Evolutionary conservation across 2,329 filamentous ascomycete species (phyloP).

Genomic region (Fusarium dlaminii): DNA sequence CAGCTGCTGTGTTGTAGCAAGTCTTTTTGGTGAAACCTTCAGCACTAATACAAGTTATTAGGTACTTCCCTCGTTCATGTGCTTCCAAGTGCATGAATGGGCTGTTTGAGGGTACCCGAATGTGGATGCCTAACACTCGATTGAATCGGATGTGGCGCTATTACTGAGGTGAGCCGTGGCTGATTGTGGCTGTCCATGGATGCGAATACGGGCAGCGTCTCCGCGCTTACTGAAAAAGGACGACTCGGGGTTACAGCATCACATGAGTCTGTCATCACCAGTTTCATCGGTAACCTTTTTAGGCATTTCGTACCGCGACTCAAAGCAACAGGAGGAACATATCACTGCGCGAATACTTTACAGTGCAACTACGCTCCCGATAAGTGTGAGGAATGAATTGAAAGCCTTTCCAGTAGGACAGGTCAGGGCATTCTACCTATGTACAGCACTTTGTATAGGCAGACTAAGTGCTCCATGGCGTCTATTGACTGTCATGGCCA

Average conservation of each 20-base stretch:
- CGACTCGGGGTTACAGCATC: constrained; percentile 24
- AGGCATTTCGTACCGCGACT: background rate
- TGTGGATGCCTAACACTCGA: background rate
- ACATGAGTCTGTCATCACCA: constrained; percentile 22
- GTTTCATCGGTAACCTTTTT: constrained; percentile 17
- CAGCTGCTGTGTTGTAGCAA: background rate
- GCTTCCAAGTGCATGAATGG: background rate
- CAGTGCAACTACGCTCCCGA: background rate
- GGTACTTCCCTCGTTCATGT: background rate
- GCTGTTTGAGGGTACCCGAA: background rate
- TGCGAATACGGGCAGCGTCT: background rate
- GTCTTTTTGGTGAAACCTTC: background rate
- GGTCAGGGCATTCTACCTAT: background rate
- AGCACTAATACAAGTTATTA: no score
- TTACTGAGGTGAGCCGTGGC: background rate
- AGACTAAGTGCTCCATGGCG: background rate
- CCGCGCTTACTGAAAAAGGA: background rate
- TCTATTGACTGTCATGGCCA: background rate
- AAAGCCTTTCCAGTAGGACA: background rate
- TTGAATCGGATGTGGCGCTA: background rate
- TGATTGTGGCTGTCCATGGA: background rate
- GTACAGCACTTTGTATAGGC: background rate
- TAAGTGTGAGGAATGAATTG: background rate
- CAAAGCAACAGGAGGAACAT: background rate
- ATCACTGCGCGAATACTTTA: background rate